Evolutionary conservation across 1,284 basidiomycete species (phyloP).

Genomic region (Ceratobasidium sp.): DNA sequence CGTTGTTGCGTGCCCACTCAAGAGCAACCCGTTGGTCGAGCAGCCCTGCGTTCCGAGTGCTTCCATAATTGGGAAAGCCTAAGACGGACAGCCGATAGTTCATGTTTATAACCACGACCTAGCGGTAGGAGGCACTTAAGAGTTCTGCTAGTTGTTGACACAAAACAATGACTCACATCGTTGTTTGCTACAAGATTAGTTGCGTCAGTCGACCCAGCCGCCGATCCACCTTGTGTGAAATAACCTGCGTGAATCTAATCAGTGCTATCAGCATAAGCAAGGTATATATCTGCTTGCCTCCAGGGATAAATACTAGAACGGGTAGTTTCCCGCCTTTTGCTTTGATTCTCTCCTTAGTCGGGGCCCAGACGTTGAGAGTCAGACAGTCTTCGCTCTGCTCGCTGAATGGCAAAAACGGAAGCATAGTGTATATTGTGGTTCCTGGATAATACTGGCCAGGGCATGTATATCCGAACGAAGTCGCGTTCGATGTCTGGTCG

Average conservation of each 20-base stretch:
- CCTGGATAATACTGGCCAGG: neutral
- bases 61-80: neutral
- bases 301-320: slow-evolving; percentile 3
- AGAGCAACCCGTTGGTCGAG: slow-evolving; percentile 54
- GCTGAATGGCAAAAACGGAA: slow-evolving; percentile 1
- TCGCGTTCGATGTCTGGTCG: neutral
- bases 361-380: neutral
- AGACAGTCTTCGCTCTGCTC: neutral
- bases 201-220: neutral
- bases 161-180: neutral
- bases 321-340: slow-evolving; percentile 2
- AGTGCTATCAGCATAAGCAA: neutral
- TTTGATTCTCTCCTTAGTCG: neutral
- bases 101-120: neutral
- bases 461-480: slow-evolving; percentile 2
- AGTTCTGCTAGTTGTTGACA: too few species aligned
- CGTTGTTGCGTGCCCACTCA: slow-evolving; percentile 52
- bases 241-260: neutral
- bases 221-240: slow-evolving; percentile 15
- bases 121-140: neutral
- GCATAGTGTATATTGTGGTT: neutral
- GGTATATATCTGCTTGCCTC: neutral
- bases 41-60: slow-evolving; percentile 50
- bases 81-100: slow-evolving; percentile 3
- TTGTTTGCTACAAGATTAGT: neutral